A percentile compares a stretch with the other conserved stretches of the same genome.
Evolutionary conservation across 2,329 filamentous ascomycete genomes (phyloP).

Genomic region (Trematosphaeria pertusa): DNA sequence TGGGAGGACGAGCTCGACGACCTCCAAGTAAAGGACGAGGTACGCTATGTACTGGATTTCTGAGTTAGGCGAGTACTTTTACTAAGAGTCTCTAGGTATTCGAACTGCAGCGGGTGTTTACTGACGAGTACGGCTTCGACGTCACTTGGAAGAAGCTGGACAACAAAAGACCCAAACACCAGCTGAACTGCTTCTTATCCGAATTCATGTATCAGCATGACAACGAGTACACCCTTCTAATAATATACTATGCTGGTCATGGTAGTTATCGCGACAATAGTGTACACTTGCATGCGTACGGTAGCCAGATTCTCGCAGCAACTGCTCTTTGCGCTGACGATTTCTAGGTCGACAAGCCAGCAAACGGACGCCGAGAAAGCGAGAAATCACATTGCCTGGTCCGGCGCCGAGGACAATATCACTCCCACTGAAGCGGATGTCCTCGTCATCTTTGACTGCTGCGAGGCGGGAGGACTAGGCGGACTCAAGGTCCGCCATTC

Average conservation of each 20-base stretch:
- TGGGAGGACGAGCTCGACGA: constrained; percentile 10
- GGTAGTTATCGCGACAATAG: constrained; percentile 3
- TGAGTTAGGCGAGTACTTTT: no score
- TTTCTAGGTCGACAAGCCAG: constrained; percentile 1
- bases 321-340: neutral
- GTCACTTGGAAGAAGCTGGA: constrained; percentile 2
- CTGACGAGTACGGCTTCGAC: constrained; percentile 4
- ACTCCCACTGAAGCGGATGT: constrained; percentile 14
- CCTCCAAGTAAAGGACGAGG: constrained; percentile 11
- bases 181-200: constrained; percentile 4
- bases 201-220: constrained; percentile 7
- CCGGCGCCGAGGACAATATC: constrained; percentile 3
- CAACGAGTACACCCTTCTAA: neutral
- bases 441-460: constrained; percentile 29
- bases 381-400: constrained; percentile 4
- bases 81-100: constrained; percentile 1
- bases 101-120: constrained; percentile 1
- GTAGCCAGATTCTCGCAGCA: neutral
- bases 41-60: no score
- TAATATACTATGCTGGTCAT: constrained; percentile 11
- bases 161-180: neutral
- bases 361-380: neutral
- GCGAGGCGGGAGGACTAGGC: constrained; percentile 19
- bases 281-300: constrained; percentile 5
- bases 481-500: constrained; percentile 1